A percentile compares a stretch with the other conserved stretches of the same genome.
Conservation (phyloP, 2,329 filamentous ascomycete species). For the Metarhizium anisopliae region DNA sequence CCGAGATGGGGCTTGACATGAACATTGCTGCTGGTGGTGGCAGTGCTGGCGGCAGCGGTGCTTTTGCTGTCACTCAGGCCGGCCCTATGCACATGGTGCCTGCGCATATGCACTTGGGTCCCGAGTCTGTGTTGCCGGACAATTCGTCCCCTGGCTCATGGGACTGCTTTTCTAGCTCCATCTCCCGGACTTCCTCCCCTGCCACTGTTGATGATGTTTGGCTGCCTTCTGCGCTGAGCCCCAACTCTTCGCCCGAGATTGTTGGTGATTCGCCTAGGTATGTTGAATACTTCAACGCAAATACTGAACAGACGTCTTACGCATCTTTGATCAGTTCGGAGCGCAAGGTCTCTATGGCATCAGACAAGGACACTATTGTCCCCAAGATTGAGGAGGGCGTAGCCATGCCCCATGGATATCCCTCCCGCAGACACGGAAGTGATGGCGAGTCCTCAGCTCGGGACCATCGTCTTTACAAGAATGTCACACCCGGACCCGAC, state of each 20-base stretch:
- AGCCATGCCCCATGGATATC: slow-evolving; percentile 28
- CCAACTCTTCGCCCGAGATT: slow-evolving; percentile 40
- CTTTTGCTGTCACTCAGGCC: slow-evolving; percentile 33
- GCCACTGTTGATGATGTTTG: slow-evolving; percentile 41
- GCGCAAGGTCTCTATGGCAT: slow-evolving; percentile 19
- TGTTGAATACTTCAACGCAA: slow-evolving; percentile 20
- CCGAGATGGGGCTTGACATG: slow-evolving; percentile 35
- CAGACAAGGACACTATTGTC: slow-evolving; percentile 16
- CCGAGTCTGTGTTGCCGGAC: slow-evolving; percentile 38
- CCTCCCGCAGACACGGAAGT: slow-evolving; percentile 36
- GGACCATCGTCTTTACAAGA: slow-evolving; percentile 64
- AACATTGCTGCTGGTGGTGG: slow-evolving; percentile 27
- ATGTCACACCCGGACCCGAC: slow-evolving; percentile 53
- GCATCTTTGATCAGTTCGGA: slow-evolving; percentile 20
- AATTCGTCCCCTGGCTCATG: slow-evolving; percentile 44
- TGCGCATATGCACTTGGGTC: slow-evolving; percentile 44
- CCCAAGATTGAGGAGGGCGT: slow-evolving; percentile 21
- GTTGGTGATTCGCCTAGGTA: slow-evolving; percentile 46
- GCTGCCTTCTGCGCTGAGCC: slow-evolving; percentile 23
- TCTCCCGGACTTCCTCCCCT: slow-evolving; percentile 43
- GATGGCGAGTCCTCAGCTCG: slow-evolving; percentile 47
- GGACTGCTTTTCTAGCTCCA: slow-evolving; percentile 43
- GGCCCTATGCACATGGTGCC: slow-evolving; percentile 45
- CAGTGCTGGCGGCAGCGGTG: slow-evolving; percentile 18
- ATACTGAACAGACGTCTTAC: not conserved